phyloP scores from a whole-genome alignment of 495 filamentous ascomycete species.

The Penicillium soppii region DNA sequence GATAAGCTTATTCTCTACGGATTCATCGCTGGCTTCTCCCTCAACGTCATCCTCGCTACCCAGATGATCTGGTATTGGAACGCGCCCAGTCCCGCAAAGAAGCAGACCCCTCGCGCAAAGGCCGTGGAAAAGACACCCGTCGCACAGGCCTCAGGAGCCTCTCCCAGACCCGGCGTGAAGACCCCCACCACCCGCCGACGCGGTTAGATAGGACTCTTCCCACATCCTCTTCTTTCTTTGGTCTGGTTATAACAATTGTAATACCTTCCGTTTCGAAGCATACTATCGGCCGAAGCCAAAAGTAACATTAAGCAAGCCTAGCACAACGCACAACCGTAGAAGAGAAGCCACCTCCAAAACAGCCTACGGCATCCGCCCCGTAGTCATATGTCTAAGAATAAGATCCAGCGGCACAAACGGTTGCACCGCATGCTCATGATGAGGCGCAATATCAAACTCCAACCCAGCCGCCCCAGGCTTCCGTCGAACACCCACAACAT shows the following conservation, averaged over 20 bases:
- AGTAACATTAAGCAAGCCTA: no score
- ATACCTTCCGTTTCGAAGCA: slow-evolving; percentile 6
- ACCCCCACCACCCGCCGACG: slow-evolving; percentile 50
- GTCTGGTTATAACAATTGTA: slow-evolving; percentile 12
- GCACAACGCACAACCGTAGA: background rate
- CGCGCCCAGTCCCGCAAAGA: slow-evolving; percentile 45
- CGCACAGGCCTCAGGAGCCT: slow-evolving; percentile 38
- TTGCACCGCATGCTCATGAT: slow-evolving; percentile 29
- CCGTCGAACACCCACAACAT: slow-evolving; percentile 41
- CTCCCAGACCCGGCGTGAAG: slow-evolving; percentile 33
- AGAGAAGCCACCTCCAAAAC: background rate
- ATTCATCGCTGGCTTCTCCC: slow-evolving; percentile 81
- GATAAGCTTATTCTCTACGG: slow-evolving; percentile 93
- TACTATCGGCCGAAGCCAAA: slow-evolving; percentile 2
- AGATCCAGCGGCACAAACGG: slow-evolving; percentile 45
- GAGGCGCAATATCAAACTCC: slow-evolving; percentile 45
- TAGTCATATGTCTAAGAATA: slow-evolving; percentile 57
- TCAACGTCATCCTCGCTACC: slow-evolving; percentile 80
- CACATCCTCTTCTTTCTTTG: slow-evolving; percentile 3
- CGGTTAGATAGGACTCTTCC: slow-evolving; percentile 29
- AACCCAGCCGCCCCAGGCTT: slow-evolving; percentile 38
- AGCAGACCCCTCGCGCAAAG: slow-evolving; percentile 41
- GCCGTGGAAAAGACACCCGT: slow-evolving; percentile 27
- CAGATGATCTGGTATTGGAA: slow-evolving; percentile 99
- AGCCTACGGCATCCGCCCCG: slow-evolving; percentile 40